Conservation (phyloP, 2,329 filamentous ascomycete species). For the Fusarium sp. region DNA sequence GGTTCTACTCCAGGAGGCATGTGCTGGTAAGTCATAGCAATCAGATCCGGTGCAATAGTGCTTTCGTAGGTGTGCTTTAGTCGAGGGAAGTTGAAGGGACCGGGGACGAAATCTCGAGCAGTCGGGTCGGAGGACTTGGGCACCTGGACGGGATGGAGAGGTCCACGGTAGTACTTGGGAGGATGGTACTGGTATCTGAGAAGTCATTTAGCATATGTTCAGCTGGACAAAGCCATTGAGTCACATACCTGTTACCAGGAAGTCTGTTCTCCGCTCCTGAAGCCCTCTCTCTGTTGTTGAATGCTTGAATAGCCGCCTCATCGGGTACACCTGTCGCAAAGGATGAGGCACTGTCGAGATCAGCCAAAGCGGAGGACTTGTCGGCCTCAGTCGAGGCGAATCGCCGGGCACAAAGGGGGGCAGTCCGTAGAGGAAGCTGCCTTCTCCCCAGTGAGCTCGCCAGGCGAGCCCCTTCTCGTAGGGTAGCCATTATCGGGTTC, state of each 20-base stretch:
- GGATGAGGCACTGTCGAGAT: constrained; percentile 66
- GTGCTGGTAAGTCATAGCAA: constrained; percentile 91
- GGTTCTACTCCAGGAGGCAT: constrained; percentile 78
- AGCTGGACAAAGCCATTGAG: neutral
- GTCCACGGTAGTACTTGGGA: constrained; percentile 94
- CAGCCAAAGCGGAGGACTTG: constrained; percentile 56
- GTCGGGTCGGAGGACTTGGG: constrained; percentile 87
- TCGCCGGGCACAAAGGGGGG: constrained; percentile 52
- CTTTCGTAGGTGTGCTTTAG: constrained; percentile 91
- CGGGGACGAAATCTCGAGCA: constrained; percentile 89
- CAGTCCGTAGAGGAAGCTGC: constrained; percentile 46
- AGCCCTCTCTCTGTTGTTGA: constrained; percentile 56
- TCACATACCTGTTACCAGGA: constrained; percentile 62
- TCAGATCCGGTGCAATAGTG: constrained; percentile 87
- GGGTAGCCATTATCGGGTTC: constrained; percentile 55
- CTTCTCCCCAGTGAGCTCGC: constrained; percentile 51
- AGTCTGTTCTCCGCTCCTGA: constrained; percentile 56
- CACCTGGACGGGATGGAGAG: constrained; percentile 91
- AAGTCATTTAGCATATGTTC: constrained; percentile 22
- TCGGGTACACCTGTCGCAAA: constrained; percentile 60
- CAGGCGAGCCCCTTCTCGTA: constrained; percentile 58
- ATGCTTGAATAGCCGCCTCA: constrained; percentile 56
- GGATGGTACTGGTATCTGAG: constrained; percentile 94
- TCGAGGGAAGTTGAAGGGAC: constrained; percentile 89
- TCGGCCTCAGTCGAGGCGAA: constrained; percentile 62